These are phyloP conservation scores for Fusarium sp. DNA, from an alignment of 2,329 filamentous ascomycete genomes.

Conservation along the genomic window DNA sequence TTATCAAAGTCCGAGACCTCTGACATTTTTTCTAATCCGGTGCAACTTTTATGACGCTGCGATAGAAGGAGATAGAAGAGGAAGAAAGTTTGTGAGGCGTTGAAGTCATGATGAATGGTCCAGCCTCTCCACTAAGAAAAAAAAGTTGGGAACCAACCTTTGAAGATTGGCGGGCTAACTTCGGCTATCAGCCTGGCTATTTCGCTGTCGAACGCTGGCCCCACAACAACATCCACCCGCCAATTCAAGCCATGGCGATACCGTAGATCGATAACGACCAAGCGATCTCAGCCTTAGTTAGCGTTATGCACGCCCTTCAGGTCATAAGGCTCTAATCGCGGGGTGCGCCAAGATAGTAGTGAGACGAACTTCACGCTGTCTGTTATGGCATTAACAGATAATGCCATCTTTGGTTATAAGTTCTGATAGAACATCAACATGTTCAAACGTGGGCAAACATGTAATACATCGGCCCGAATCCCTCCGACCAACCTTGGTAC, in stretches of 20 bases:
- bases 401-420: too few relatives aligned
- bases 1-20: constrained; percentile 75
- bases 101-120: constrained; percentile 25
- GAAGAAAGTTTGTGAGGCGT: constrained; percentile 17
- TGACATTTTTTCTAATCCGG: constrained; percentile 49
- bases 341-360: neutral
- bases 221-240: neutral
- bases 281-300: constrained; percentile 11
- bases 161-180: constrained; percentile 34
- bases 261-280: neutral
- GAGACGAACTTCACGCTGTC: neutral
- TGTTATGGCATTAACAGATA: neutral
- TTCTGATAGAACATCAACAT: neutral
- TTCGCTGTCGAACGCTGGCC: neutral
- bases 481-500: neutral
- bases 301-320: constrained; percentile 24
- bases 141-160: constrained; percentile 16
- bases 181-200: constrained; percentile 33
- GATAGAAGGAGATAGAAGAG: constrained; percentile 2
- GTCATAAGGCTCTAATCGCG: neutral
- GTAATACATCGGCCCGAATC: neutral
- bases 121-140: constrained; percentile 13
- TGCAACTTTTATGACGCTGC: constrained; percentile 6
- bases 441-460: neutral
- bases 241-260: neutral